phyloP scores from a whole-genome alignment of 2,329 filamentous ascomycete species.

The Aspergillus neoniger region DNA sequence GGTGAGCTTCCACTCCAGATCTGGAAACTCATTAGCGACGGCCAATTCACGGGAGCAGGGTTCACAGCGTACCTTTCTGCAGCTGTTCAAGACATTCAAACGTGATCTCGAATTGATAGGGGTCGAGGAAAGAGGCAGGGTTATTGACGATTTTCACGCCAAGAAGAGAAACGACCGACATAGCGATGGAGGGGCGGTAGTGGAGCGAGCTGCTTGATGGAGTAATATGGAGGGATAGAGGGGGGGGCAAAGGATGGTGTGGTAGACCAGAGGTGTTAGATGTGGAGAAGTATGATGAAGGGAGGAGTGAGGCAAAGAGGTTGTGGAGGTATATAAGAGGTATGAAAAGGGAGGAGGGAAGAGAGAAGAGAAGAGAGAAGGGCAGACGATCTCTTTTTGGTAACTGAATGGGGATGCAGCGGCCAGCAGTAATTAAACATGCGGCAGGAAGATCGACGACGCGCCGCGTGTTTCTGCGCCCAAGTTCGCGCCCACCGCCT shows the following conservation, averaged over 20 bases:
- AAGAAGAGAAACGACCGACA: conserved; percentile 95
- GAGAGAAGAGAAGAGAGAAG: conserved; percentile 25
- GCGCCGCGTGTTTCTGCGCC: conserved; percentile 27
- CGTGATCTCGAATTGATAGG: conserved; percentile 97
- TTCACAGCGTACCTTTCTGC: conserved; percentile 70
- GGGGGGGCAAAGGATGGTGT: not conserved
- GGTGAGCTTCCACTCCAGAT: conserved; percentile 98
- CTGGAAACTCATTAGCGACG: conserved; percentile 50
- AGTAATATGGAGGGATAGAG: not conserved
- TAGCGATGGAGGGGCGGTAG: conserved; percentile 43
- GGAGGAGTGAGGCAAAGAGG: conserved; percentile 1
- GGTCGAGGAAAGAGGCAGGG: conserved; percentile 86
- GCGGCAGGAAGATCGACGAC: conserved; percentile 23
- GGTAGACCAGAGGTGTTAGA: not conserved
- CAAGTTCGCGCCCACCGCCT: conserved; percentile 35
- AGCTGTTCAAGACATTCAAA: conserved; percentile 96
- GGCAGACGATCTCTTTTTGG: conserved; percentile 5
- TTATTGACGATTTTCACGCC: conserved; percentile 97
- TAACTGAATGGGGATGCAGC: conserved; percentile 13
- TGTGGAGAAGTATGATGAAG: not conserved
- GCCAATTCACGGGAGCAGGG: not conserved
- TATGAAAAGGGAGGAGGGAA: conserved; percentile 9
- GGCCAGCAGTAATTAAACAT: conserved; percentile 22
- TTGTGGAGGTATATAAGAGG: conserved; percentile 6
- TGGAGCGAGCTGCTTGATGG: not conserved